Evolutionary conservation across 768 basidiomycete genomes (phyloP).

Genomic region (Leccinum subgranulosum): DNA sequence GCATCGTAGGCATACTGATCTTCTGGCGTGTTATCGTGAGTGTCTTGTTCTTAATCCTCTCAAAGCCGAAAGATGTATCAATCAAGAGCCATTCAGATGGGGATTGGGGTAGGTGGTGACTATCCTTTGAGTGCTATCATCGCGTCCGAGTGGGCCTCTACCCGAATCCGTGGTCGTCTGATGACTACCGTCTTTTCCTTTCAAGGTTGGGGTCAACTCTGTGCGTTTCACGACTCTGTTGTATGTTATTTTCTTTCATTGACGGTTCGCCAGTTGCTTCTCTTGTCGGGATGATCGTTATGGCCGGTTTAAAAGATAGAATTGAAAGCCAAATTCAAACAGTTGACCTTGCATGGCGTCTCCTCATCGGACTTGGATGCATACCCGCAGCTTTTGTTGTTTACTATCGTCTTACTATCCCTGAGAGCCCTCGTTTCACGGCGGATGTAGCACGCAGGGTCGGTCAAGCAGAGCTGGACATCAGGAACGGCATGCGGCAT

Average conservation of each 20-base stretch:
- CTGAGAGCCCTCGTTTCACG: conserved; percentile 86
- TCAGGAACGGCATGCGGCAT: conserved; percentile 55
- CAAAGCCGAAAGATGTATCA: background rate
- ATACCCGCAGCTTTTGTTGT: conserved; percentile 74
- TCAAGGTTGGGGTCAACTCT: conserved; percentile 85
- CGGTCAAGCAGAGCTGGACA: conserved; percentile 64
- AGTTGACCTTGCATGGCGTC: conserved; percentile 78
- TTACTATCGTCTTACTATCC: conserved; percentile 87
- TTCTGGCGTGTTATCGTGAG: conserved; percentile 73
- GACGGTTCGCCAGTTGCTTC: conserved; percentile 45
- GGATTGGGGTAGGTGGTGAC: conserved; percentile 81
- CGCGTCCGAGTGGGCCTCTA: conserved; percentile 82
- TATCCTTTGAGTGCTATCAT: conserved; percentile 82
- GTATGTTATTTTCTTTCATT: background rate
- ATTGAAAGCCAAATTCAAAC: conserved; percentile 39
- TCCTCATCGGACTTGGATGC: conserved; percentile 82
- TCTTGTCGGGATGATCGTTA: conserved; percentile 59
- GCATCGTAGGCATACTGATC: conserved; percentile 67
- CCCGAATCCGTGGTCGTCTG: conserved; percentile 70
- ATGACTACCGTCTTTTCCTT: conserved; percentile 83
- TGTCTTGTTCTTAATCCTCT: background rate
- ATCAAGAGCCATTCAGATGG: conserved; percentile 51
- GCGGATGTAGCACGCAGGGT: conserved; percentile 85
- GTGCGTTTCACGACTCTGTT: conserved; percentile 35
- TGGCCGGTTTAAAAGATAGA: conserved; percentile 58